Conservation (phyloP, 2,329 filamentous ascomycete genomes). For the Fusarium burgessii region DNA sequence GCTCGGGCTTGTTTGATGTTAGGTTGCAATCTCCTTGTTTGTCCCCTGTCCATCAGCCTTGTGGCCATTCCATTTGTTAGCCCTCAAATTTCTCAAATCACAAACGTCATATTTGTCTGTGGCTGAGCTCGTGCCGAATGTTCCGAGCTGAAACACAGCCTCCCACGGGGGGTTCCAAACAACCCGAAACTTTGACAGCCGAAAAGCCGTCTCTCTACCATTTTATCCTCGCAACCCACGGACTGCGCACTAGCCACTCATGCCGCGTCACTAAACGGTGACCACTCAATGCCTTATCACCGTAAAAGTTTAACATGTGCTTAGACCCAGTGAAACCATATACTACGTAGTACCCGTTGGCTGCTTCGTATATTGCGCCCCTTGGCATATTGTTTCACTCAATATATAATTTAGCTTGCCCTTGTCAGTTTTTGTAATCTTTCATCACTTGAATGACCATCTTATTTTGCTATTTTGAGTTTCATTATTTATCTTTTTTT, state of each 20-base stretch:
- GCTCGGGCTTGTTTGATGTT: not conserved
- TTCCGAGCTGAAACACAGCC: conserved; percentile 10
- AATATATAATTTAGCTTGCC: not conserved
- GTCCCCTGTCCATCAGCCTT: not conserved
- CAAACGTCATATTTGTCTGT: not conserved
- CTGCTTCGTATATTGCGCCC: not conserved
- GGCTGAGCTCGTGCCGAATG: not conserved
- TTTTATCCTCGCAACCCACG: not conserved
- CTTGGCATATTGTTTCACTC: not conserved
- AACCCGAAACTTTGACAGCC: not conserved
- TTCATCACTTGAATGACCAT: too few relatives aligned
- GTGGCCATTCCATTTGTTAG: not conserved
- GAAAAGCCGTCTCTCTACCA: not conserved
- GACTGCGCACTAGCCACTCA: not conserved
- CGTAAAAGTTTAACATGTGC: not conserved
- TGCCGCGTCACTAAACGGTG: not conserved
- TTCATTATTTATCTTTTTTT: not conserved
- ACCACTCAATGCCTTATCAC: not conserved
- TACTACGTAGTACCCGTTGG: not conserved
- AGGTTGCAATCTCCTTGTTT: not conserved
- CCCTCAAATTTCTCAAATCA: not conserved
- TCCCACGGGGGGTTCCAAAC: not conserved
- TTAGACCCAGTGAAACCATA: not conserved
- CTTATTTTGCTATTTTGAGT: not conserved
- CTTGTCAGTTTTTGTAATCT: too few relatives aligned